Evolutionary conservation across 768 basidiomycete genomes (phyloP).

Genomic region (Agrocybe chaxingu): DNA sequence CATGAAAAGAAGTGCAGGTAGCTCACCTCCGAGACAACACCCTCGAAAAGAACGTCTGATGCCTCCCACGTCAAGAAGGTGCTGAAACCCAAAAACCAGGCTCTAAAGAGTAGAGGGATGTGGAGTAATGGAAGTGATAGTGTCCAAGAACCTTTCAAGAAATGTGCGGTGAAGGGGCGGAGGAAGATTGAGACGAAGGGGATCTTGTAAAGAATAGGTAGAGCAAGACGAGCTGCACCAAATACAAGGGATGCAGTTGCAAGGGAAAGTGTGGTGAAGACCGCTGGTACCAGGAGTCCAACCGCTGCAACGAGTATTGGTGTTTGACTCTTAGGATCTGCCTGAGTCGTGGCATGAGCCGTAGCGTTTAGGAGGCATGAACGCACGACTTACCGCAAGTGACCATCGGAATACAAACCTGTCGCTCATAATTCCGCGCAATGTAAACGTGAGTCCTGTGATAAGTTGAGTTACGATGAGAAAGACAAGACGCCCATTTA

Average conservation of each 20-base stretch:
- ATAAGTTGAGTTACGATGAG: constrained; percentile 50
- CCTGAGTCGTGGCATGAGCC: not conserved
- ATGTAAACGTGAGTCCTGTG: constrained; percentile 42
- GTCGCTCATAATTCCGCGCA: constrained; percentile 63
- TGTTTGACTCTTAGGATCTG: constrained; percentile 8
- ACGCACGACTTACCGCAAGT: constrained; percentile 14
- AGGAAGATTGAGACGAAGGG: constrained; percentile 50
- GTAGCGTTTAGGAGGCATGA: not conserved
- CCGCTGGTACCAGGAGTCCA: constrained; percentile 32
- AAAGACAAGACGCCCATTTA: constrained; percentile 68
- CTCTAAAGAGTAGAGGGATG: constrained; percentile 39
- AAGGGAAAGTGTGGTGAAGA: constrained; percentile 38
- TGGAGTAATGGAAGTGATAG: constrained; percentile 47
- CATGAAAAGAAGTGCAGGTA: not conserved
- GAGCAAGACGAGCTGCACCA: constrained; percentile 37
- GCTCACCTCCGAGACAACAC: constrained; percentile 53
- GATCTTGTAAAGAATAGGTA: constrained; percentile 53
- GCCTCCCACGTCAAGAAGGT: constrained; percentile 65
- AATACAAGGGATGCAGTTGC: constrained; percentile 42
- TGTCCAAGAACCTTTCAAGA: constrained; percentile 55
- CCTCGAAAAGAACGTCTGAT: constrained; percentile 57
- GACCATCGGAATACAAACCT: constrained; percentile 51
- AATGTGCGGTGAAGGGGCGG: constrained; percentile 64
- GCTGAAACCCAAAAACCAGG: constrained; percentile 47
- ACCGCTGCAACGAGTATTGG: constrained; percentile 17